Base-by-base conservation (phyloP, 345 rosid species). In the Anacardium occidentale region DNA sequence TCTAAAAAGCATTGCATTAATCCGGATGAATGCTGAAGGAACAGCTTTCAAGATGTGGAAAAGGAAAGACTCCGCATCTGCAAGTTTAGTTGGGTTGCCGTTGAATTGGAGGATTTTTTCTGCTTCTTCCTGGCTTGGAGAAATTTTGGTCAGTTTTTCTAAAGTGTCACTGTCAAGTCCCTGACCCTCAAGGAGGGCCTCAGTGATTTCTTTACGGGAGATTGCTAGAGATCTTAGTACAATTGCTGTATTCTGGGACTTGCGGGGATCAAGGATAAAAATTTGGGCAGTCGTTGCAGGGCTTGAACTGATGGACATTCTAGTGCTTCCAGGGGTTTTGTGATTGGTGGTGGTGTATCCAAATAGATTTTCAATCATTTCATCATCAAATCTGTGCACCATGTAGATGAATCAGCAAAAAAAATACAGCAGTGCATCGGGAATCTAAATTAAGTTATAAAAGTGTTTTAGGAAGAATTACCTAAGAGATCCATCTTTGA, bases 1-100 rank as follows among this genome's bases (percentile, higher is more conserved):
- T 74, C 81, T 85, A 59, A 94, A 94, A 53, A 90, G 91, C 83
- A 91, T 82, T 0, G 92, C 87, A 10, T 85, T 82, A 53, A 88
- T 74, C 0, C 91, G 82, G 45, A 77, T 77, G 67, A 94, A 91
- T 10, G 98, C 93, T 4, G 83, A 80, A 52, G 98, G 97, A 66
- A 88, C 79, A 0, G 87, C 85, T 71, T 82, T 90, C 54, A 94
- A 88, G 78, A 90, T 78, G 71, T 83, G 66, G 81, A 76, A 80
- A 44, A 91, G 75, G 75, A 90, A 91, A 29, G 83, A 76, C 64
- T 94, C 98, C 1, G 95, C 97, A 54, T 85, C 88, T 11, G 93
- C 90, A 6, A 94, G 93, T 66, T 72, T 76, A 54, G 72, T 18
- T 1, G 80, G 79, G 70, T 82, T 73, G 24, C 85, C 95, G 20